phyloP scores from a whole-genome alignment of 106 monocot genomes.

The Dendrobium officinale region DNA sequence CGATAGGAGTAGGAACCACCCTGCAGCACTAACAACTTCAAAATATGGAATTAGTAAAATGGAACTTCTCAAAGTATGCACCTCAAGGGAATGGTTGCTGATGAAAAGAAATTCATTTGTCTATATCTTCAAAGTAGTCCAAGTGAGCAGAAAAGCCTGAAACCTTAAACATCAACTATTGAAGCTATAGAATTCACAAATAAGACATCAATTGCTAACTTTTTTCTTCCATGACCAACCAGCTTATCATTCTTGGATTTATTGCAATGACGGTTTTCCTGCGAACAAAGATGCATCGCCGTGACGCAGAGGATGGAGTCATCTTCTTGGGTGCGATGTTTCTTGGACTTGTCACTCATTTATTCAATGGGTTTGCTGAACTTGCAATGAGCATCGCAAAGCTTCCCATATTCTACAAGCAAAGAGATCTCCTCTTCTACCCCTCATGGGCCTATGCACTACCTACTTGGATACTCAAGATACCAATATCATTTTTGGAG shows the following conservation, averaged over 20 bases:
- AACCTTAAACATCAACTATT: background rate
- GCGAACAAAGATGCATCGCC: conserved; percentile 31
- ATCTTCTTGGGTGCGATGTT: conserved; percentile 39
- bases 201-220: background rate
- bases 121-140: conserved; percentile 22
- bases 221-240: background rate
- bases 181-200: background rate
- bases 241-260: conserved; percentile 19
- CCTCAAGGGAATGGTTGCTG: conserved; percentile 28
- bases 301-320: conserved; percentile 27
- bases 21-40: conserved; percentile 16
- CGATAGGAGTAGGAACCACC: conserved; percentile 23
- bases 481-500: conserved; percentile 37
- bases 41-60: conserved; percentile 25
- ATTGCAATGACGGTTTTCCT: conserved; percentile 34
- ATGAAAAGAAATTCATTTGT: conserved; percentile 35
- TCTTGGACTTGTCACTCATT: conserved; percentile 14
- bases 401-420: conserved; percentile 50
- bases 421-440: conserved; percentile 29
- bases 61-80: conserved; percentile 29
- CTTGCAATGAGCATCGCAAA: conserved; percentile 30
- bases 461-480: conserved; percentile 25
- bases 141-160: conserved; percentile 11
- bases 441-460: conserved; percentile 24
- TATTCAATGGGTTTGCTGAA: conserved; percentile 52